Conservation (phyloP, 148 eudicot species). For the Fagopyrum esculentum region DNA sequence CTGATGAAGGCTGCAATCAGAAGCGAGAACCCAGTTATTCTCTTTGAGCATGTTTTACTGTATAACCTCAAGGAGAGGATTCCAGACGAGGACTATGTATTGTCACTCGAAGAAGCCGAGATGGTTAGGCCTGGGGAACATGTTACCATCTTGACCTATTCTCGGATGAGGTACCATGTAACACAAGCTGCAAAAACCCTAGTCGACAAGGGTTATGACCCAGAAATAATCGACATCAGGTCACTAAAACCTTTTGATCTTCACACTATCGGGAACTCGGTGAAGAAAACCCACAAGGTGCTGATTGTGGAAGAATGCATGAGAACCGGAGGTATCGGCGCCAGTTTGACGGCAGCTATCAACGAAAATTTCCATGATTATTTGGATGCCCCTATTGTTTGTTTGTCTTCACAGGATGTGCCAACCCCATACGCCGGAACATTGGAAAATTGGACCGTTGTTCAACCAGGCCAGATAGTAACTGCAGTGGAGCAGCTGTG, state of each 20-base stretch:
- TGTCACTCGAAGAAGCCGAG: conserved; percentile 76
- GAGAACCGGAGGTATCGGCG: conserved; percentile 92
- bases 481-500: conserved; percentile 85
- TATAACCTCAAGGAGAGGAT: conserved; percentile 81
- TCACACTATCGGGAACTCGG: conserved; percentile 69
- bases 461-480: conserved; percentile 79
- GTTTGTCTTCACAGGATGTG: conserved; percentile 90
- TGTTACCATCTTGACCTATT: conserved; percentile 71
- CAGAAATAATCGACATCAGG: conserved; percentile 84
- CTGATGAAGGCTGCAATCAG: conserved; percentile 90
- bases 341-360: conserved; percentile 84
- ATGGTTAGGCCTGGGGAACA: conserved; percentile 92
- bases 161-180: conserved; percentile 91
- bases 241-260: conserved; percentile 85
- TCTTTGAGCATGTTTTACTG: conserved; percentile 81
- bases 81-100: conserved; percentile 74
- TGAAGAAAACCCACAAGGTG: conserved; percentile 83
- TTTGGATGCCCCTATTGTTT: conserved; percentile 70
- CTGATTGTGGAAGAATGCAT: conserved; percentile 89
- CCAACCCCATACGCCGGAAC: conserved; percentile 93
- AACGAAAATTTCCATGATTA: conserved; percentile 81
- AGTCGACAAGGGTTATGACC: conserved; percentile 82
- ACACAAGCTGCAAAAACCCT: conserved; percentile 84
- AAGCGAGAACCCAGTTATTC: conserved; percentile 79
- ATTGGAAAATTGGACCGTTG: conserved; percentile 69